A percentile compares a stretch with the other conserved stretches of the same genome.
phyloP scores from a whole-genome alignment of 1,284 basidiomycete species.

The Exsudoporus floridanus region DNA sequence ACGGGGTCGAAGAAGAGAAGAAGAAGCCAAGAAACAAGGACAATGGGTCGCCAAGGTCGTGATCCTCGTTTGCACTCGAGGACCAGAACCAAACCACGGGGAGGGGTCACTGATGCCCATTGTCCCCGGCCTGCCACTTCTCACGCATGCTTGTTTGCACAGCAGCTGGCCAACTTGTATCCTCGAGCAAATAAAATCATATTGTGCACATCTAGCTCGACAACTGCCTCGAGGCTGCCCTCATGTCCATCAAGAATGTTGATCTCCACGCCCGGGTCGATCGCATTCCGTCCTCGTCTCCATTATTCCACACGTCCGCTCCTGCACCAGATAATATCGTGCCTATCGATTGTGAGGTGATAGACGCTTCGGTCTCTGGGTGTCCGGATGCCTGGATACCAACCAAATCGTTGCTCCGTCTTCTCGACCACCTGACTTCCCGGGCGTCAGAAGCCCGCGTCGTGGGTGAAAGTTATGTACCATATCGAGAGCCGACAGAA shows the following conservation, averaged over 20 bases:
- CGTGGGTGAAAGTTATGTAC: constrained; percentile 1
- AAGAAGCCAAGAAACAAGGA: constrained; percentile 27
- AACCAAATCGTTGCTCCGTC: constrained; percentile 6
- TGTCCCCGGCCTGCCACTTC: constrained; percentile 20
- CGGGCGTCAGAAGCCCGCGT: constrained; percentile 7
- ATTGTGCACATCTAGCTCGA: background rate
- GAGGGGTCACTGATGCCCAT: constrained; percentile 5
- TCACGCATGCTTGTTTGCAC: constrained; percentile 23
- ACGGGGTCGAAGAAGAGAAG: constrained; percentile 27
- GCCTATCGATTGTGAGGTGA: constrained; percentile 25
- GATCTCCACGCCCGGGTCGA: constrained; percentile 13
- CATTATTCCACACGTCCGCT: background rate
- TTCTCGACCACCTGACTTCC: constrained; percentile 10
- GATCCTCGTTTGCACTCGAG: constrained; percentile 31
- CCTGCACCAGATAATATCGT: background rate
- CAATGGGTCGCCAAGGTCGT: constrained; percentile 25
- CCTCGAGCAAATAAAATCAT: constrained; percentile 1
- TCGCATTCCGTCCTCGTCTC: constrained; percentile 1
- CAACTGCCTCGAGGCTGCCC: constrained; percentile 27
- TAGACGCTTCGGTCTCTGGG: background rate
- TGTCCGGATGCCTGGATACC: background rate
- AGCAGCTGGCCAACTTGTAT: background rate
- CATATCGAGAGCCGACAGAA: constrained; percentile 6
- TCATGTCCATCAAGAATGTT: constrained; percentile 17
- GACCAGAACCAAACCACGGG: constrained; percentile 25